These are phyloP conservation scores for Leptographium galeiforme DNA, from an alignment of 2,329 filamentous ascomycete species.

Conservation along the genomic window DNA sequence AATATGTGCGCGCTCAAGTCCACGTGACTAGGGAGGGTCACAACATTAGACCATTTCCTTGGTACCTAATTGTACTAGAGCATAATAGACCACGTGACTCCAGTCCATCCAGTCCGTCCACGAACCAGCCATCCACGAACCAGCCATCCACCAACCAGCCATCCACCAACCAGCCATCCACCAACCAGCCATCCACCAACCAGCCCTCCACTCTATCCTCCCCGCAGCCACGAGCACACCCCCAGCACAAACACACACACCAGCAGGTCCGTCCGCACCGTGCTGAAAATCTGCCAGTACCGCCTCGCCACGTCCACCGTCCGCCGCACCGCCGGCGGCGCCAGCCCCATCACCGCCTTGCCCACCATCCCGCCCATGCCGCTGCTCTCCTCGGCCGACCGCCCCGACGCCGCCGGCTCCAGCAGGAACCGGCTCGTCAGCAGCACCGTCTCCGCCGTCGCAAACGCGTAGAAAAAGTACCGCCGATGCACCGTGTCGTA, in stretches of 20 bases:
- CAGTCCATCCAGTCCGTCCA: too few species aligned
- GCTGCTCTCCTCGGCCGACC: not conserved
- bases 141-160: too few species aligned
- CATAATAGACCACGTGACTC: too few species aligned
- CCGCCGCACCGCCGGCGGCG: constrained; percentile 50
- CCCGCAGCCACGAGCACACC: constrained; percentile 32
- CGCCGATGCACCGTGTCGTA: constrained; percentile 7
- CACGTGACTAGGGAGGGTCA: too few species aligned
- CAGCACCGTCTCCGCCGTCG: constrained; percentile 60
- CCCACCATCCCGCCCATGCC: constrained; percentile 43
- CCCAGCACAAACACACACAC: constrained; percentile 66
- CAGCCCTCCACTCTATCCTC: too few species aligned
- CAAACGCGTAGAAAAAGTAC: constrained; percentile 65
- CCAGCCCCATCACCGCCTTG: constrained; percentile 42
- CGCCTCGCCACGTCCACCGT: constrained; percentile 48
- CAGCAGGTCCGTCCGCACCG: constrained; percentile 60
- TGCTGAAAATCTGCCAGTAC: constrained; percentile 59
- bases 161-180: too few species aligned
- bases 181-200: too few species aligned
- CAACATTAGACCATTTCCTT: too few species aligned
- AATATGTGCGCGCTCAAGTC: too few species aligned
- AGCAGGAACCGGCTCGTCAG: constrained; percentile 59
- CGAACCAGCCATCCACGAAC: too few species aligned
- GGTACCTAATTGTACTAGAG: too few species aligned
- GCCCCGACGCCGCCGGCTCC: constrained; percentile 34